Percentiles rank a stretch among this genome's conserved stretches.
phyloP scores from a whole-genome alignment of 208 protist genomes.

The Plasmodiophora brassicae region DNA sequence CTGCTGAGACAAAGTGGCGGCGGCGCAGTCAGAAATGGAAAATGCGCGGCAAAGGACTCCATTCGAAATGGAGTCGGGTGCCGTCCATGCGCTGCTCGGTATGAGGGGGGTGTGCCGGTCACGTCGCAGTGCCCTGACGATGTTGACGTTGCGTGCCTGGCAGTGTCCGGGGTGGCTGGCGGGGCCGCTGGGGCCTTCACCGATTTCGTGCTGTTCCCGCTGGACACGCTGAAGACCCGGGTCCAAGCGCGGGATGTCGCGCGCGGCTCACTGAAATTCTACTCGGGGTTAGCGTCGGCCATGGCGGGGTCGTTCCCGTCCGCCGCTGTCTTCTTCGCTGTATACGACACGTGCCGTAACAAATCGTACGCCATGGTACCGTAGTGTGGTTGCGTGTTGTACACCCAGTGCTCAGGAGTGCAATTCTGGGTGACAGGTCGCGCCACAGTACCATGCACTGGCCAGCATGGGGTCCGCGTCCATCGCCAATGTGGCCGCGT shows the following conservation, averaged over 20 bases:
- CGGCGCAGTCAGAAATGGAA: no score
- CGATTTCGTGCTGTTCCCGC: slow-evolving; percentile 23
- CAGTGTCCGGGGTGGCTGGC: neutral
- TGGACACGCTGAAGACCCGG: slow-evolving; percentile 20
- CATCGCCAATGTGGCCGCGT: neutral
- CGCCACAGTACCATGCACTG: neutral
- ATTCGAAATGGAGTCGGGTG: no score
- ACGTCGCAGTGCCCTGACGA: no score
- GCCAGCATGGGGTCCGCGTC: neutral
- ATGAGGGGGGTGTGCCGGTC: no score
- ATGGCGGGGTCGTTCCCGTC: slow-evolving; percentile 28
- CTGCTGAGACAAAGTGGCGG: no score
- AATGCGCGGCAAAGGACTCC: no score
- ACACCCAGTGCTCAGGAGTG: no score
- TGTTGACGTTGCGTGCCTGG: no score
- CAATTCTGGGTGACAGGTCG: no score
- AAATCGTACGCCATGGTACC: neutral
- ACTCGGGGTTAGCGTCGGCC: neutral
- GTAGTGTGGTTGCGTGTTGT: no score
- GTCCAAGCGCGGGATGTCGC: neutral
- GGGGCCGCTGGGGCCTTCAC: neutral
- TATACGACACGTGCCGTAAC: neutral
- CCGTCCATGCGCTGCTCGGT: no score
- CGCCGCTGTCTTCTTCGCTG: neutral
- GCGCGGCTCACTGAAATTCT: neutral